Evolutionary conservation across 257 asterid species (phyloP).

Genomic region (Lithospermum erythrorhizon): DNA sequence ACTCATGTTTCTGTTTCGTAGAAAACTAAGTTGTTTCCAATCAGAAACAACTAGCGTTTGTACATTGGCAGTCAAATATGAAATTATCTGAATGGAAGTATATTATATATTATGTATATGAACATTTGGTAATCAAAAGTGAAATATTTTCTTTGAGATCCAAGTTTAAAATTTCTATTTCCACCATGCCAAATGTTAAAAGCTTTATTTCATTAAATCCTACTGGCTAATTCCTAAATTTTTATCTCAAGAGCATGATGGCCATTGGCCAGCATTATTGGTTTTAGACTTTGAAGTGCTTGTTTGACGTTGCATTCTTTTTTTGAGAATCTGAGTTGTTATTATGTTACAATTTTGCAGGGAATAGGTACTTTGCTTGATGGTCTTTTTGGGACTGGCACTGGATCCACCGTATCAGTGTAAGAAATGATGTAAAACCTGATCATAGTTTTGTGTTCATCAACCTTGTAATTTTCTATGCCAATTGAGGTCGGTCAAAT

Average conservation of each 20-base stretch:
- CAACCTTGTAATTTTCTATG: neutral
- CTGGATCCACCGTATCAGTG: conserved; percentile 96
- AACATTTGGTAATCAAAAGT: too few relatives aligned
- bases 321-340: neutral
- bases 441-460: conserved; percentile 1
- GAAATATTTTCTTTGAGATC: too few relatives aligned
- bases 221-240: neutral
- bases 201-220: too few relatives aligned
- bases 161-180: too few relatives aligned
- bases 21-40: too few relatives aligned
- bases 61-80: too few relatives aligned
- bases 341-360: conserved; percentile 28
- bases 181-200: too few relatives aligned
- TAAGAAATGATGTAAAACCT: conserved; percentile 25
- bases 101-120: too few relatives aligned
- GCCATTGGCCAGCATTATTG: neutral
- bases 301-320: neutral
- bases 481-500: conserved; percentile 5
- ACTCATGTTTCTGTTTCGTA: too few relatives aligned
- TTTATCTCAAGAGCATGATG: neutral
- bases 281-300: too few relatives aligned
- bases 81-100: too few relatives aligned
- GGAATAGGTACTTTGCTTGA: conserved; percentile 87
- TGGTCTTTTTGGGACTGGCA: conserved; percentile 87
- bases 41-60: too few relatives aligned